A percentile compares a stretch with the other conserved stretches of the same genome.
Evolutionary conservation across 2,329 filamentous ascomycete species (phyloP).

Genomic region (Ophiostoma sp.): DNA sequence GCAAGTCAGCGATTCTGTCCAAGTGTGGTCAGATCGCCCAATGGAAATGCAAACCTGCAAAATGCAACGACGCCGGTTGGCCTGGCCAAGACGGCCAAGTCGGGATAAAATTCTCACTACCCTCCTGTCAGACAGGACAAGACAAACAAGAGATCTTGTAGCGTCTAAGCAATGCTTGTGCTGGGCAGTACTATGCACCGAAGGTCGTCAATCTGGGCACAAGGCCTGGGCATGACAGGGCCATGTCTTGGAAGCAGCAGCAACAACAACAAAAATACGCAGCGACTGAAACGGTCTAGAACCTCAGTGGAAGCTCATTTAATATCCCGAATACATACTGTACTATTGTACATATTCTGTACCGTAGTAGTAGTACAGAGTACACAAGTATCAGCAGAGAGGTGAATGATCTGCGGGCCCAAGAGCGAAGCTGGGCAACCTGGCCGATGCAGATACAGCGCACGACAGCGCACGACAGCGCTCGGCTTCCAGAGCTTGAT

Average conservation of each 20-base stretch:
- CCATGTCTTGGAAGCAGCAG: too few species aligned
- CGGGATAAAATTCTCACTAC: neutral
- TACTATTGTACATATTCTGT: too few species aligned
- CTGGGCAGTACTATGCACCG: neutral
- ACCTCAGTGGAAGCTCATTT: neutral
- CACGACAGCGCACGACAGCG: too few species aligned
- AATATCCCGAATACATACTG: too few species aligned
- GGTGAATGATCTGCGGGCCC: too few species aligned
- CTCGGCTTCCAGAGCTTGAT: too few species aligned
- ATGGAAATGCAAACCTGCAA: neutral
- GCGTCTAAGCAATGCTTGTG: constrained; percentile 5
- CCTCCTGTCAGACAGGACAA: constrained; percentile 2
- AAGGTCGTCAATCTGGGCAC: neutral
- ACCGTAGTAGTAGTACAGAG: too few species aligned
- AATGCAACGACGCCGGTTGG: neutral
- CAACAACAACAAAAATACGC: neutral
- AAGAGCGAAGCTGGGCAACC: too few species aligned
- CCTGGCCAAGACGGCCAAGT: neutral
- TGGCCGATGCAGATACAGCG: too few species aligned
- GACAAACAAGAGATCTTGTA: constrained; percentile 1
- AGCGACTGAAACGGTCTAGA: constrained; percentile 1
- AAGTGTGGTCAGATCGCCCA: neutral
- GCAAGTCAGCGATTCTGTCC: neutral
- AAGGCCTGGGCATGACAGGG: neutral
- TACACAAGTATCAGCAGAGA: too few species aligned